A percentile compares a stretch with the other conserved stretches of the same genome.
Conservation (phyloP, 2,329 filamentous ascomycete species). For the Hymenoscyphus salicellus region DNA sequence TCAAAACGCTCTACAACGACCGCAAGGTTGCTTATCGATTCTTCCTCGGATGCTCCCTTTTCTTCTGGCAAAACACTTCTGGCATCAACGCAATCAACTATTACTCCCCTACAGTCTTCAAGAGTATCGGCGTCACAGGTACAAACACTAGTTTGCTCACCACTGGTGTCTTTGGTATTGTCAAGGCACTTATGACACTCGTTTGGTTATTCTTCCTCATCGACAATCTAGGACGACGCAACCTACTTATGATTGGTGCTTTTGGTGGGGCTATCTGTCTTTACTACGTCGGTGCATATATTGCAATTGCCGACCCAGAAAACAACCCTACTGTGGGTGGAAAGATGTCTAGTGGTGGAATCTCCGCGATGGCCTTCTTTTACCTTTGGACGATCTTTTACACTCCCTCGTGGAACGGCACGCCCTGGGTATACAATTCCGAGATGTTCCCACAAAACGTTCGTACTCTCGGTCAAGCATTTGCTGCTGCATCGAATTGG, state of each 20-base stretch:
- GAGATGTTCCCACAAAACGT: slow-evolving; percentile 61
- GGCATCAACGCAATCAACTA: slow-evolving; percentile 26
- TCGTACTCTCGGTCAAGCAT: slow-evolving; percentile 50
- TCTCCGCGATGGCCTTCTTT: slow-evolving; percentile 35
- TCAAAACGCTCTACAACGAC: slow-evolving; percentile 52
- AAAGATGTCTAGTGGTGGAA: slow-evolving; percentile 38
- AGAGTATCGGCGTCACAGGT: slow-evolving; percentile 38
- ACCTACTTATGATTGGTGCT: slow-evolving; percentile 19
- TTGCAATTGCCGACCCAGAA: slow-evolving; percentile 10
- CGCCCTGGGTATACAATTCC: slow-evolving; percentile 67
- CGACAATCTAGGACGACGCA: slow-evolving; percentile 23
- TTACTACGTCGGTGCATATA: slow-evolving; percentile 19
- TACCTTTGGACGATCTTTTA: slow-evolving; percentile 46
- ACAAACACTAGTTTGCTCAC: slow-evolving; percentile 41
- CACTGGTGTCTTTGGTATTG: slow-evolving; percentile 41
- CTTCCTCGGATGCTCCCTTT: slow-evolving; percentile 56
- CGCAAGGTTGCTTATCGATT: slow-evolving; percentile 66
- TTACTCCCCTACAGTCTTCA: slow-evolving; percentile 25
- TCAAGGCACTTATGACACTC: slow-evolving; percentile 24
- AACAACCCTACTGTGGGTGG: slow-evolving; percentile 5
- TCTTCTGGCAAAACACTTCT: slow-evolving; percentile 21
- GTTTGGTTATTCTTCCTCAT: slow-evolving; percentile 24
- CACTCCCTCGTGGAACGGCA: slow-evolving; percentile 65
- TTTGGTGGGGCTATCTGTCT: slow-evolving; percentile 19
- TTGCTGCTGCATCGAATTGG: slow-evolving; percentile 67